Conservation (phyloP, 345 rosid genomes). For the Alliaria petiolata region DNA sequence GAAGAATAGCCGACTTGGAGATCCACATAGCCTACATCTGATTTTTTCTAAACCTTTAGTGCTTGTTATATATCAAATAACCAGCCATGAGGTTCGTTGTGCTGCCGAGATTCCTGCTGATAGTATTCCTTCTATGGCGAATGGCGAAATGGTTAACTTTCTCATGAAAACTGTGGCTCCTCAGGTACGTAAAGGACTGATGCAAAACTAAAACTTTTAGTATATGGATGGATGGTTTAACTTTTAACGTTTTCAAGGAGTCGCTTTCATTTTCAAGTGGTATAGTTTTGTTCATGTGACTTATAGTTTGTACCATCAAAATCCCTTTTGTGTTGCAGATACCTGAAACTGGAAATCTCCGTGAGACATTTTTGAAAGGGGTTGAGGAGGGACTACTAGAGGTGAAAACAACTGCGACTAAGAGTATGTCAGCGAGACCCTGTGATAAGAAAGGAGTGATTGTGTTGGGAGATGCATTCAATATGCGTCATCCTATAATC, state of each 20-base stretch:
- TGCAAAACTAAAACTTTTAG: neutral
- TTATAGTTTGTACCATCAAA: neutral
- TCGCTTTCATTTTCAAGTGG: no score
- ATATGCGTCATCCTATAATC: constrained; percentile 30
- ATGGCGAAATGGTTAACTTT: constrained; percentile 36
- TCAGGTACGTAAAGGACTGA: constrained; percentile 24
- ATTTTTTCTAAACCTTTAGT: neutral
- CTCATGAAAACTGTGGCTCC: constrained; percentile 29
- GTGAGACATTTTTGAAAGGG: constrained; percentile 17
- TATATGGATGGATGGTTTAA: neutral
- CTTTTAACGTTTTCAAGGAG: neutral
- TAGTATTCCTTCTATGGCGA: constrained; percentile 35
- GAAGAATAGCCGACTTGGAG: constrained; percentile 22
- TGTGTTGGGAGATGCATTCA: constrained; percentile 30
- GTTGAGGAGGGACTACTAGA: constrained; percentile 20
- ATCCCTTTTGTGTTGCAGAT: neutral
- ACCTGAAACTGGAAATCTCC: constrained; percentile 22
- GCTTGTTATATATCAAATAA: constrained; percentile 6
- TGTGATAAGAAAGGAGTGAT: constrained; percentile 25
- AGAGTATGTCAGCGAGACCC: neutral
- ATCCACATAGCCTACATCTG: constrained; percentile 15
- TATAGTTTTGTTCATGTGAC: neutral
- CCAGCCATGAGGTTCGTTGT: constrained; percentile 23
- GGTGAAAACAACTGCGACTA: neutral
- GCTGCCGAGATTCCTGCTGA: neutral